Base-by-base conservation (phyloP, 441 rosid species). In the Gossypium trilobum region DNA sequence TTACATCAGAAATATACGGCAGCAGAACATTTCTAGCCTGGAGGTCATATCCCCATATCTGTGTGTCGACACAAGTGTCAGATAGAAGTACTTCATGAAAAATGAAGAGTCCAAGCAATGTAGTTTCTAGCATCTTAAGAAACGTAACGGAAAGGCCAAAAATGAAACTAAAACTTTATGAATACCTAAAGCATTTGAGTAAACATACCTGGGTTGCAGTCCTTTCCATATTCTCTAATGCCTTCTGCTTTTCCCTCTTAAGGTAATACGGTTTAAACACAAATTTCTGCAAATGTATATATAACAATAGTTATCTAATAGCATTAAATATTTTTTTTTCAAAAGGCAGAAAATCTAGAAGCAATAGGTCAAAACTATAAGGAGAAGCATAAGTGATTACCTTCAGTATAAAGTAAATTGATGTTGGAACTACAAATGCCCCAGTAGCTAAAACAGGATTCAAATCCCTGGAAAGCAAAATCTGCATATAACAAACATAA, bases 361-460 rank as follows among this genome's bases (percentile, higher is more conserved):
- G 39, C 42, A 56, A 48, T 59, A 23, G 71, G 50, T 31, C 64
- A 58, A 56, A 19, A 55, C 58, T 50, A 23, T 1, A 50, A 51
- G 68, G 63, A 54, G 50, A 42, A 56, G 73, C n/a, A 31, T 10
- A 39, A 72, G 61, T 44, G 71, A 78, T 73, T 76, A 95, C 99
- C 99, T 95, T 91, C 23, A 93, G 85, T 77, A 88, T 75, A 74
- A 95, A 88, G 93, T 87, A 95, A 48, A 87, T 61, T 42, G 99
- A 93, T 76, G 96, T 82, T 46, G 99, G 99, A 77, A 95, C 69
- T 66, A 90, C 25, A 68, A 95, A 86, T 25, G 98, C 99, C 81
- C 99, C 96, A n/a, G 90, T 77, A 33, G 93, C 93, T 75, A 95
- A 83, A 48, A 83, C 50, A 70, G 90, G 85, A 83, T 76, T 78